phyloP scores from a whole-genome alignment of 2,329 filamentous ascomycete species.

The Arthrinium phaeospermum region DNA sequence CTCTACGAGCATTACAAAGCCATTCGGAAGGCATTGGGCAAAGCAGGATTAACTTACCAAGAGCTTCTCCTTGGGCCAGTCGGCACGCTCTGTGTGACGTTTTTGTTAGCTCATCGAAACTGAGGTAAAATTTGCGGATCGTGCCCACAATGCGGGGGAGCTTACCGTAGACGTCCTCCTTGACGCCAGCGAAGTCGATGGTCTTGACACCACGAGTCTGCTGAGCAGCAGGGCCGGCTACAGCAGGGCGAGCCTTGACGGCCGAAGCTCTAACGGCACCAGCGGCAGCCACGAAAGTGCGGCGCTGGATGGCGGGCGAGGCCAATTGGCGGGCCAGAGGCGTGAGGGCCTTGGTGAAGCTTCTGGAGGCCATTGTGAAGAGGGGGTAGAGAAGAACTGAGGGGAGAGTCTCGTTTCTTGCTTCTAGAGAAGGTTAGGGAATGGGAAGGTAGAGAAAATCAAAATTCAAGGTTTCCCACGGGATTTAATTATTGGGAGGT shows the following conservation, averaged over 20 bases:
- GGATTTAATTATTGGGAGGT: slow-evolving; percentile 7
- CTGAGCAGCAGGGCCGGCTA: slow-evolving; percentile 54
- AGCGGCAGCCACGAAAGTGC: slow-evolving; percentile 66
- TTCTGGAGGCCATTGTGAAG: slow-evolving; percentile 77
- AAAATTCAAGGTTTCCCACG: neutral
- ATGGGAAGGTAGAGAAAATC: slow-evolving; percentile 24
- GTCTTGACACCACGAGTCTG: slow-evolving; percentile 94
- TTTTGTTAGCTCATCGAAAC: slow-evolving; percentile 34
- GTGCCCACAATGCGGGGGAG: slow-evolving; percentile 23
- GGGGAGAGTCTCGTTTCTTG: slow-evolving; percentile 28
- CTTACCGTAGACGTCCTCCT: slow-evolving; percentile 93
- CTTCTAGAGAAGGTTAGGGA: slow-evolving; percentile 29
- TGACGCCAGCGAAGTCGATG: slow-evolving; percentile 95
- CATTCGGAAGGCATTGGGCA: neutral
- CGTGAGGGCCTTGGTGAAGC: slow-evolving; percentile 70
- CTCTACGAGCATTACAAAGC: neutral
- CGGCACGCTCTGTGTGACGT: slow-evolving; percentile 77
- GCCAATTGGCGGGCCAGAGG: slow-evolving; percentile 68
- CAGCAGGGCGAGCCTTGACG: slow-evolving; percentile 50
- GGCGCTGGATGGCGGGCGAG: slow-evolving; percentile 64
- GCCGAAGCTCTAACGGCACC: slow-evolving; percentile 60
- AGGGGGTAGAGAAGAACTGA: slow-evolving; percentile 35
- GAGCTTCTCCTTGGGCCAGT: slow-evolving; percentile 99
- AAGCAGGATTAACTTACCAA: slow-evolving; percentile 65
- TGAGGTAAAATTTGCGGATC: slow-evolving; percentile 6